Conservation (phyloP, 2,329 filamentous ascomycete genomes). For the Clonostachys rhizophaga region DNA sequence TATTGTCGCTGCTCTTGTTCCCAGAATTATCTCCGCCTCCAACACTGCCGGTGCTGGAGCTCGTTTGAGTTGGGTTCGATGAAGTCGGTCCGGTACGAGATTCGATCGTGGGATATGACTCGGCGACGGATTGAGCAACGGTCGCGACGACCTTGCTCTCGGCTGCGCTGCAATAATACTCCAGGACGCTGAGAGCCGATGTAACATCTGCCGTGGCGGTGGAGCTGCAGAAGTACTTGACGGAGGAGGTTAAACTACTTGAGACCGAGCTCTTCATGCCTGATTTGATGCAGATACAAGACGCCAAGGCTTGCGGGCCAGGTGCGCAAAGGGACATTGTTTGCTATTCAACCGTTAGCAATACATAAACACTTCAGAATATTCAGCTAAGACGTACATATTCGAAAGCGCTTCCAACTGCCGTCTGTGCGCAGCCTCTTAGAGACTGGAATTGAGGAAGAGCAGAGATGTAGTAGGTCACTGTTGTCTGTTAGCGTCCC, state of each 20-base stretch:
- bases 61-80: constrained; percentile 12
- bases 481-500: constrained; percentile 12
- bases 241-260: constrained; percentile 34
- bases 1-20: neutral
- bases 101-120: constrained; percentile 8
- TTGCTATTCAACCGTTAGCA: constrained; percentile 13
- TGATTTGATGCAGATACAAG: constrained; percentile 46
- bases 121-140: constrained; percentile 27
- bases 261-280: constrained; percentile 36
- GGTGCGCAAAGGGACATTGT: constrained; percentile 31
- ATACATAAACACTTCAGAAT: neutral
- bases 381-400: constrained; percentile 19
- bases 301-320: constrained; percentile 43
- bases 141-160: constrained; percentile 31
- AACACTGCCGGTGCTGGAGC: constrained; percentile 5
- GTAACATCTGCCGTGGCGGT: constrained; percentile 36
- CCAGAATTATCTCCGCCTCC: constrained; percentile 4
- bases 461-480: constrained; percentile 51
- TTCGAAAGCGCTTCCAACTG: constrained; percentile 33
- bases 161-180: constrained; percentile 45
- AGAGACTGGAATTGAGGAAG: constrained; percentile 39
- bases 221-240: constrained; percentile 37
- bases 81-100: constrained; percentile 6
- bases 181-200: constrained; percentile 38
- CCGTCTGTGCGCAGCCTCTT: constrained; percentile 36